These are phyloP conservation scores for Davidsoniella eucalypti DNA, from an alignment of 2,329 filamentous ascomycete genomes.

Conservation along the genomic window DNA sequence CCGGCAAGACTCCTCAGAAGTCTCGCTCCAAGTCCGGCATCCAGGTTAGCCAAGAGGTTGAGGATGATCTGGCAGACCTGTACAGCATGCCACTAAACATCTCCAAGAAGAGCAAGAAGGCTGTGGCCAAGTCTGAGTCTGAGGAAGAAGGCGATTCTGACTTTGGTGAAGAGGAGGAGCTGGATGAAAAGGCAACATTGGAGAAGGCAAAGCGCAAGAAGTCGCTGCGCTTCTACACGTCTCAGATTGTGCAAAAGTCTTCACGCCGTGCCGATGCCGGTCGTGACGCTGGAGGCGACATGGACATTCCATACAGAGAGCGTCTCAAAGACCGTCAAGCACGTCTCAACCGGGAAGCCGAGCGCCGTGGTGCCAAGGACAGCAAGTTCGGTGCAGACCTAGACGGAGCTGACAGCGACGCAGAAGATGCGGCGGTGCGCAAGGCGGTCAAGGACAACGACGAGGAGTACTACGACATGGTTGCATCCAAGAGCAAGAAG, in stretches of 20 bases:
- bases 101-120: slow-evolving; percentile 31
- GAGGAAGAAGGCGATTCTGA: slow-evolving; percentile 51
- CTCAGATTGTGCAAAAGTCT: slow-evolving; percentile 87
- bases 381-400: slow-evolving; percentile 49
- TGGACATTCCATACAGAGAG: slow-evolving; percentile 76
- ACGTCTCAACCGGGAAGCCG: slow-evolving; percentile 75
- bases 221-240: slow-evolving; percentile 91
- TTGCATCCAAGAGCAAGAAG: slow-evolving; percentile 50
- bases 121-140: slow-evolving; percentile 18
- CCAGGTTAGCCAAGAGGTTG: slow-evolving; percentile 44
- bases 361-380: slow-evolving; percentile 57
- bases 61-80: slow-evolving; percentile 54
- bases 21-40: slow-evolving; percentile 25
- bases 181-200: slow-evolving; percentile 63
- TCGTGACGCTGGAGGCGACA: slow-evolving; percentile 60
- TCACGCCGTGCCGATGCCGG: slow-evolving; percentile 65
- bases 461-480: slow-evolving; percentile 79
- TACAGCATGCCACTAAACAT: slow-evolving; percentile 38
- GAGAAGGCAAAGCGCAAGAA: slow-evolving; percentile 86
- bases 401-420: slow-evolving; percentile 37
- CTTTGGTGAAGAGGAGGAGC: slow-evolving; percentile 74
- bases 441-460: slow-evolving; percentile 51
- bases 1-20: slow-evolving; percentile 15
- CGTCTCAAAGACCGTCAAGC: slow-evolving; percentile 72
- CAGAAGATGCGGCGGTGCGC: slow-evolving; percentile 6